Evolutionary conservation across 108 stramenopile genomes (phyloP), one percentile per base, ranked within the genome.

Genomic region (Nannochloropsis salina): DNA sequence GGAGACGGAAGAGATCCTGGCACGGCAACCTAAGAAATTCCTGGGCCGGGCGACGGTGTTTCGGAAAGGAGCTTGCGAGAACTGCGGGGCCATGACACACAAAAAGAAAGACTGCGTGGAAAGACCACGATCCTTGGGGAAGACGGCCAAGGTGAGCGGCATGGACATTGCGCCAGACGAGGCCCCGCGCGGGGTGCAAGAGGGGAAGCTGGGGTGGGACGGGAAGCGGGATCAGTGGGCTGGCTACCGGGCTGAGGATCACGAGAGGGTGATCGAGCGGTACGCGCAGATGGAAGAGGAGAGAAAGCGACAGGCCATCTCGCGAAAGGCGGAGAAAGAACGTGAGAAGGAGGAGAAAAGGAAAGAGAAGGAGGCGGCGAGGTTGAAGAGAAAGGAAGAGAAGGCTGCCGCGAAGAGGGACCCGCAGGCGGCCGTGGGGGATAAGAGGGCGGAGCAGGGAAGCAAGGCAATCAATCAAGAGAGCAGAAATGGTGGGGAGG

Each of bases 71-170:
- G 88, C 92, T 42, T 92, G 92, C 85, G 90, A 93, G 80, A 97
- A 97, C 44, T 92, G 98, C 47, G 96, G 97, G 80, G 94, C 96
- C 4, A 94, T 94, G 91, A 96, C 96, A 6, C 94, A 95, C 86
- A 90, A 80, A 43, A 90, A 89, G 41, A 89, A 87, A 43, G 91
- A 92, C 20, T 92, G 92, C 61, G 85, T 92, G 89, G 92, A 92
- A 84, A 85, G 92, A 40, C 92, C 92, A 5, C 91, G 92, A 15
- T 87, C 89, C 45, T 51, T 51, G 47, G 47, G 47, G 47, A 51
- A 51, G 47, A 51, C 43, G 22, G 80, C 91, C 44, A 45, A 92
- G 20, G 91, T 93, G 83, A 85, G 86, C 41, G 86, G 82, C 9
- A 22, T 82, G 9, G 91, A 88, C 82, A 86, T 88, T 40, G 84